Evolutionary conservation across 257 asterid genomes (phyloP), one percentile per base, ranked within the genome.

Genomic region (Ocimum tenuiflorum): DNA sequence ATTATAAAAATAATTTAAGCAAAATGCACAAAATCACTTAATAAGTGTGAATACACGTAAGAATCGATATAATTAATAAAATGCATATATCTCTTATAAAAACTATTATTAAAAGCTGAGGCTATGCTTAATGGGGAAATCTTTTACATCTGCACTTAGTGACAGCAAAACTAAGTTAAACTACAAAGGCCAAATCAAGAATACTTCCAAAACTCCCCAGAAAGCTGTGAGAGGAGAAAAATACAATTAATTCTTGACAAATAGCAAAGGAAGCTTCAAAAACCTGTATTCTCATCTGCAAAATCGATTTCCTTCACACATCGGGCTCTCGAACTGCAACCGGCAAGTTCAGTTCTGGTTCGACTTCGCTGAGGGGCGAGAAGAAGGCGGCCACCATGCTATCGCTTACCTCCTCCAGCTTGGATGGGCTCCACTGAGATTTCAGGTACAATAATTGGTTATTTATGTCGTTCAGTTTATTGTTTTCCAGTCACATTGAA

Each of bases 311-410:
- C 9, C 48, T 45, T 84, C 83, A 92, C 42, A 82, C 88, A 11
- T 86, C 79, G n/a, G 99, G 99, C 72, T 92, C 99, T 53, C 99
- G 86, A 46, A 87, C 67, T 47, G 89, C 50, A 46, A 88, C 89
- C 19, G 95, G 95, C 83, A 92, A 77, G 83, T 84, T 82, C 33
- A 92, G 79, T 22, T 86, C 97, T 0, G 86, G 87, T 50, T 84
- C 96, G n/a, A 57, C 31, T 73, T 87, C 96, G 9, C 79, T 79
- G 31, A 86, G 80, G 9, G 94, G 96, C 13, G 66, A 61, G 64
- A 87, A 75, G 72, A 75, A 88, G 55, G 78, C 41, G 41, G 73
- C 83, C 7, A 87, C 94, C 97, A 89, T 90, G 78, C 83, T 86
- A 57, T 76, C 87, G 1, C 81, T 77, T 55, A 90, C 96, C 29